phyloP scores from a whole-genome alignment of 2,329 filamentous ascomycete species.

The Cordyceps tenuipes region DNA sequence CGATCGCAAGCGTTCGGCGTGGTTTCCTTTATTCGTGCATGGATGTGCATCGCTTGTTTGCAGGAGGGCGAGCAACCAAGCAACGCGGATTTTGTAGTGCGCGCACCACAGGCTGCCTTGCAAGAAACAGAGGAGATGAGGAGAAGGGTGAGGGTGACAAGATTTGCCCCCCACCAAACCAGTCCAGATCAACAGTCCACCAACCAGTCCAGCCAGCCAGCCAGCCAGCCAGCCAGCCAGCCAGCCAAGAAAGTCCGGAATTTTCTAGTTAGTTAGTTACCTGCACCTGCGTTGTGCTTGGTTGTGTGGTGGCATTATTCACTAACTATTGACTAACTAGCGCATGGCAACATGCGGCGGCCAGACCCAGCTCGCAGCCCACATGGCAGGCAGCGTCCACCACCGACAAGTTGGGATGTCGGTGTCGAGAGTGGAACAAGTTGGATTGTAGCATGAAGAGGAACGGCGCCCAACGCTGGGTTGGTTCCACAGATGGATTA shows the following conservation, averaged over 20 bases:
- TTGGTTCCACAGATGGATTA: background rate
- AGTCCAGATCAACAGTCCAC: background rate
- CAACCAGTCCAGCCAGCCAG: background rate
- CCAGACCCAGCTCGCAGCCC: conserved; percentile 7
- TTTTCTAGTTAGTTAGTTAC: background rate
- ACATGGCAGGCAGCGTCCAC: conserved; percentile 1
- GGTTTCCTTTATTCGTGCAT: background rate
- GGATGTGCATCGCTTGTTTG: background rate
- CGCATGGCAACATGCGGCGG: background rate
- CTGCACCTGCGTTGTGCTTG: background rate
- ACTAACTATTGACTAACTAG: too few relatives aligned
- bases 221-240: background rate
- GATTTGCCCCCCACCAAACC: background rate
- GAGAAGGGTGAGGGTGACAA: too few relatives aligned
- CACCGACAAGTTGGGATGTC: background rate
- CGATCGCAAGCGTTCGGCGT: background rate
- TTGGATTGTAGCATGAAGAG: background rate
- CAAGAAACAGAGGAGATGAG: background rate
- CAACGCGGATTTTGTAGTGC: background rate
- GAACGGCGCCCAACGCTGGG: background rate
- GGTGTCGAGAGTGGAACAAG: conserved; percentile 4
- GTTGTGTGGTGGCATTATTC: background rate
- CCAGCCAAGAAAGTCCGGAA: background rate
- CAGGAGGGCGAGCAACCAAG: background rate
- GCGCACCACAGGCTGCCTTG: conserved; percentile 4